Base-by-base conservation (phyloP, 1,139 yeast species). In the Keqinozyma sinolaborantium region DNA sequence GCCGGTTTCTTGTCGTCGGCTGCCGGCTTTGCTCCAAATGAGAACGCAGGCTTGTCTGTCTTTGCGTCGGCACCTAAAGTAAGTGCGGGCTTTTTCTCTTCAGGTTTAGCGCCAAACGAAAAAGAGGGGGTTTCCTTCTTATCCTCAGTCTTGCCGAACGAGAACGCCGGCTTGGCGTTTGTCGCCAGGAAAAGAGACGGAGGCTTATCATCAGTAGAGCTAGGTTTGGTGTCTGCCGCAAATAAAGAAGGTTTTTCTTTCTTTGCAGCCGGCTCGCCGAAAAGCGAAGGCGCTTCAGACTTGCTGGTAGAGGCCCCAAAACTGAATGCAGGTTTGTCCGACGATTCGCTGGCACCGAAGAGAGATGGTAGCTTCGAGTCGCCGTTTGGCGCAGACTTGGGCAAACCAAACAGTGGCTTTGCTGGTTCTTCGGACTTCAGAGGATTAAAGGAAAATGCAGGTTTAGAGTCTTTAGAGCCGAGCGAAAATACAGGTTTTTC, bases 21-120 rank as follows among this genome's bases (percentile, higher is more conserved):
- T n/a, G n/a, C 34, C 19, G 29, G 24, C 11, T 30, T 13, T 14
- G 26, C 29, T 7, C 51, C 51, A 30, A 45, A 45, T 5, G 41
- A 33, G 31, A 50, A 47, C 9, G 29, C 34, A 3, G 47, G 47
- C 7, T 42, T 25, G 12, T 35, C 39, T 24, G 30, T 14, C 26
- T 25, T 21, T 31, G 28, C 24, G 21, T 21, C 16, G 18, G 21
- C 6, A 5, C 12, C 28, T 13, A 14, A 14, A 4, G 10, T 5
- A n/a, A 5, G n/a, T 6, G 26, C 15, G 14, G 26, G 23, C 23
- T 19, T 16, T 19, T 25, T 12, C 24, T 30, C 26, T 16, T 32
- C 33, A n/a, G 37, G 11, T 18, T 36, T 36, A n/a, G n/a, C n/a
- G 12, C 44, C 44, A 25, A 41, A 39, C 6, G 36, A 27, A 27